Evolutionary conservation across 2,329 filamentous ascomycete species (phyloP), one percentile per base, ranked within the genome.

Genomic region (Xylariaceae sp.): DNA sequence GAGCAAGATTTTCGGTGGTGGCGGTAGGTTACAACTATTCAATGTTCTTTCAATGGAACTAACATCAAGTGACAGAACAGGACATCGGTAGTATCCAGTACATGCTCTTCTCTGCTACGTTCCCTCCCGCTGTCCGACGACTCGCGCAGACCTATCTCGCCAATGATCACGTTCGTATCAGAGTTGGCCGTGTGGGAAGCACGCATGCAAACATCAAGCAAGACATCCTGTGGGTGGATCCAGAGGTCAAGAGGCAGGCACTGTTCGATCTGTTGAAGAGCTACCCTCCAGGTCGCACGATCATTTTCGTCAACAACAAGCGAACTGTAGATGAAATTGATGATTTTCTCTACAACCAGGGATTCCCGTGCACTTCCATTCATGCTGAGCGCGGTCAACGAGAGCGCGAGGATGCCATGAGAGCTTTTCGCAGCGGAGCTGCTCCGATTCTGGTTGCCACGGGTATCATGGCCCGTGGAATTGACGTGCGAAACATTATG

Each of bases 61-160:
- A 64, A 74, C 60, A 48, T 18, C 17, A 18, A 58, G 23, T 2
- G 61, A 79, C 77, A 96, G 81, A 85, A 74, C 77, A 96, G 66
- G 85, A 96, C 62, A 85, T 89, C 58, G 91, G 82, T 2, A 82
- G 83, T 62, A 76, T 87, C 67, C 83, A 80, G 58, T 87, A 86
- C 73, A 81, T 96, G 75, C 88, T 99, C 77, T 97, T 97, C 73
- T 96, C 92, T 0, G 94, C 94, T 0, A 97, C 94, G 0, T 97
- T 99, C 74, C 90, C 92, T 47, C 92, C 89, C 76, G 78, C 77
- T 0, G 85, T 90, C 64, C 90, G 92, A 35, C 80, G 88, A 23
- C 76, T 97, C 11, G 93, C 92, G 9, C 86, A 84, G 60, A 80
- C 88, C 34, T 89, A 92, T 69, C 83, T 99, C 59, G 80, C 87